Evolutionary conservation across 2,329 filamentous ascomycete species (phyloP), one percentile per base, ranked within the genome.

Genomic region (Rhinocladiella mackenziei): DNA sequence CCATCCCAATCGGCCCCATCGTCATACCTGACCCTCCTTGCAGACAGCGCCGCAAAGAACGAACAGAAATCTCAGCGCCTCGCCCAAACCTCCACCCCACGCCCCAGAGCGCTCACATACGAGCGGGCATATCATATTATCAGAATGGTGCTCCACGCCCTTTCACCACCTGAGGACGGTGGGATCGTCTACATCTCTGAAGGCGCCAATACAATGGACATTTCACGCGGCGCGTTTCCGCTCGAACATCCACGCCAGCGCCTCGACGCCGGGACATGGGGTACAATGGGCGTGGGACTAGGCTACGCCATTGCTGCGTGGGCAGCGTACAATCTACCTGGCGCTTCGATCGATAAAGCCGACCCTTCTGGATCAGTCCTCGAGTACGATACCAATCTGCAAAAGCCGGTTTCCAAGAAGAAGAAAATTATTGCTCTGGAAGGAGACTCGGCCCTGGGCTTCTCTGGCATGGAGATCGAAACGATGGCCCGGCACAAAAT

Each of bases 151-250:
- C 61, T 80, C 6, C 67, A 77, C 51, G 55, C 51, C 3, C 56
- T 74, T 20, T 73, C 66, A 0, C 70, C 65, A 9, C 66, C 66
- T 1, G 63, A 66, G 29, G 59, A 72, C 9, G 73, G 70, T 15
- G 61, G 66, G 31, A 67, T 78, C 17, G 71, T 78, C 15, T 79
- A 78, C 49, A 64, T 79, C 25, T 76, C 74, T 1, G 75, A 80
- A 61, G 76, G 76, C 5, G 74, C 76, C 6, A 78, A 78, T 55
- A 77, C 76, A 5, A 80, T 79, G 77, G 77, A 80, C 52, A 78
- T 79, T 40, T 76, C 73, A 2, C 71, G 76, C 14, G 73, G 71
- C 9, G 65, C 71, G 31, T 79, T 80, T 56, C 67, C 72, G 0
- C 64, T 79, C 13, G 65, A 75, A 20, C 67, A 76, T 51, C 76